Base-by-base conservation (phyloP, 805 yeast species). In the Pichia pseudocactophila region DNA sequence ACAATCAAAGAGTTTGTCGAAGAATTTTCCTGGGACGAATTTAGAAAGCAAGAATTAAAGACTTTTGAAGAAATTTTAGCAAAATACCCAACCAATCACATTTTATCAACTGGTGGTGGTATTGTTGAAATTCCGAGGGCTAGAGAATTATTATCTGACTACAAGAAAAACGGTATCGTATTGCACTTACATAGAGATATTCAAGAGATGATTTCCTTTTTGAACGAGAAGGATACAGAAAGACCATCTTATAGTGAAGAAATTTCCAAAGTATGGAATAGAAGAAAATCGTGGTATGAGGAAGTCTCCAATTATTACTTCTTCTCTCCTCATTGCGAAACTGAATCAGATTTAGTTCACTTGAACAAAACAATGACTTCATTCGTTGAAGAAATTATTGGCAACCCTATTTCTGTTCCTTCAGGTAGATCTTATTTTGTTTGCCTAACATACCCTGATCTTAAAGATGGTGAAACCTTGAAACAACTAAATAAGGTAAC, bases 101-200 rank as follows among this genome's bases (percentile, higher is more conserved):
- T 90, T 18, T 72, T 90, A 42, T 85, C 97, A 0, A 85, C 96
- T 39, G 99, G 99, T 28, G 99, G 99, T 35, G 99, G 99, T 9
- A 70, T 92, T 46, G 95, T 92, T 22, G 97, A 90, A 63, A 73
- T 73, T 32, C 70, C 70, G 7, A 72, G 61, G n/a, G 78, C 94
- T 4, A 74, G 97, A 53, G 69, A 69, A 10, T 50, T 76, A 7
- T 68, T 92, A 59, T 71, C 78, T 51, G 58, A 68, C 7, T 83
- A 78, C 59, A 62, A 64, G 7, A 53, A 64, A 18, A n/a, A 46
- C 4, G 84, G 96, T 32, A 72, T 84, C 49, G 97, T 92, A 11
- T 68, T 92, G 42, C 97, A 92, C 55, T 70, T 92, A 45, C 97
- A 90, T 61, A 80, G 99, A 50, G 84, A 85, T 53, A 73, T 90